phyloP scores from a whole-genome alignment of 1,284 basidiomycete genomes.

The Volvariella volvacea region DNA sequence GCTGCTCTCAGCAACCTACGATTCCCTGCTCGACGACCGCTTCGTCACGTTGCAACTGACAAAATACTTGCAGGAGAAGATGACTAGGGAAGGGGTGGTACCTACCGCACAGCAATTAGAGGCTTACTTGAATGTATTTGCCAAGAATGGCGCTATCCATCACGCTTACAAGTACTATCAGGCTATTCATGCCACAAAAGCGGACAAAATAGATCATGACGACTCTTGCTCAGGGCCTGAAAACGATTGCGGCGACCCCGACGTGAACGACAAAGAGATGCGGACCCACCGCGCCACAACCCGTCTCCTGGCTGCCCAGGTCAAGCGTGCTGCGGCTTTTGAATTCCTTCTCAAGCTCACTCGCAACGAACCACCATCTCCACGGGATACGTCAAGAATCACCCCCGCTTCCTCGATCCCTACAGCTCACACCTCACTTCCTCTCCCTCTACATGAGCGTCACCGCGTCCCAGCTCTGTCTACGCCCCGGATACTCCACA shows the following conservation, averaged over 20 bases:
- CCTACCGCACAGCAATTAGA: conserved; percentile 39
- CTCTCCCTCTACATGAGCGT: conserved; percentile 5
- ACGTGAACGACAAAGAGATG: no score
- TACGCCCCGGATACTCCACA: conserved; percentile 5
- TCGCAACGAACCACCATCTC: conserved; percentile 11
- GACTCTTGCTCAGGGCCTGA: conserved; percentile 7
- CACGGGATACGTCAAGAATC: conserved; percentile 7
- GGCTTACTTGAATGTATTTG: conserved; percentile 41
- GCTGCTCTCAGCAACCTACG: conserved; percentile 37
- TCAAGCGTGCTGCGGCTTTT: conserved; percentile 37
- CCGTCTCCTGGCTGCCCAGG: conserved; percentile 28
- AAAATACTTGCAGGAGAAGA: conserved; percentile 36
- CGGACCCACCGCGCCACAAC: conserved; percentile 22
- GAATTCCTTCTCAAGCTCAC: conserved; percentile 33
- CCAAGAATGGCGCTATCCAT: conserved; percentile 33
- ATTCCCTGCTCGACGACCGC: conserved; percentile 38
- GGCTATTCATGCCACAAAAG: conserved; percentile 32
- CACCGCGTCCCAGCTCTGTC: conserved; percentile 3
- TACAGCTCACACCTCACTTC: conserved; percentile 6
- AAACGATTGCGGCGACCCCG: no score
- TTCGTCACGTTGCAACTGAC: conserved; percentile 44
- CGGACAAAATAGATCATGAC: conserved; percentile 6
- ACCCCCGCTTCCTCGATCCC: conserved; percentile 3
- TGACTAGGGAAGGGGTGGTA: conserved; percentile 30
- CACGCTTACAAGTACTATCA: conserved; percentile 32